Evolutionary conservation across 2,329 filamentous ascomycete species (phyloP).

Genomic region (Penicillium brevicompactum): DNA sequence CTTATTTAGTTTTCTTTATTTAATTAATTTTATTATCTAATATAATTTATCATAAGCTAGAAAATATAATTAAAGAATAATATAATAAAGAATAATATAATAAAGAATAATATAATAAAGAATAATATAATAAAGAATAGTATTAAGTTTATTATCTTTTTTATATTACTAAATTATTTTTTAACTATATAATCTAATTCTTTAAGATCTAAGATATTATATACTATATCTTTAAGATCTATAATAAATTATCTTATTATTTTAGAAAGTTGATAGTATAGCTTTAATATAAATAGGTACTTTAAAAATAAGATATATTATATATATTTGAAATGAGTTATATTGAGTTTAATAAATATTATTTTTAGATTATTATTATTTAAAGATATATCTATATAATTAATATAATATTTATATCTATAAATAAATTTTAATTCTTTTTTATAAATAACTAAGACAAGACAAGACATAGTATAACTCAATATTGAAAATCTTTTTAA

Average conservation of each 20-base stretch:
- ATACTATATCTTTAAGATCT: neutral
- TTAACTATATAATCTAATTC: no score
- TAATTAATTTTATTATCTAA: no score
- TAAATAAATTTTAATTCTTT: neutral
- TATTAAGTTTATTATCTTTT: conserved; percentile 19
- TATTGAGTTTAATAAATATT: neutral
- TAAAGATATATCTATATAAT: neutral
- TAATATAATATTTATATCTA: no score
- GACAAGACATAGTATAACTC: no score
- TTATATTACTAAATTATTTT: no score
- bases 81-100: neutral
- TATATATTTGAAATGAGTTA: neutral
- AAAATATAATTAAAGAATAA: no score
- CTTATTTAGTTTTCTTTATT: no score
- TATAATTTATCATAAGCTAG: no score
- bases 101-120: no score
- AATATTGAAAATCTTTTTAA: no score
- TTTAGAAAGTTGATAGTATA: neutral
- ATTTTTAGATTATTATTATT: neutral
- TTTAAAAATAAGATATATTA: neutral
- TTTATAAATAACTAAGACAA: neutral
- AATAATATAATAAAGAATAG: conserved; percentile 10
- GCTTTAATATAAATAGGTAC: neutral
- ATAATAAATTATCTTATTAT: no score
- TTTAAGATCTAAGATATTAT: neutral